A percentile compares a stretch with the other conserved stretches of the same genome.
These are phyloP conservation scores for Limtongia smithiae DNA, from an alignment of 805 yeast species.

Conservation along the genomic window DNA sequence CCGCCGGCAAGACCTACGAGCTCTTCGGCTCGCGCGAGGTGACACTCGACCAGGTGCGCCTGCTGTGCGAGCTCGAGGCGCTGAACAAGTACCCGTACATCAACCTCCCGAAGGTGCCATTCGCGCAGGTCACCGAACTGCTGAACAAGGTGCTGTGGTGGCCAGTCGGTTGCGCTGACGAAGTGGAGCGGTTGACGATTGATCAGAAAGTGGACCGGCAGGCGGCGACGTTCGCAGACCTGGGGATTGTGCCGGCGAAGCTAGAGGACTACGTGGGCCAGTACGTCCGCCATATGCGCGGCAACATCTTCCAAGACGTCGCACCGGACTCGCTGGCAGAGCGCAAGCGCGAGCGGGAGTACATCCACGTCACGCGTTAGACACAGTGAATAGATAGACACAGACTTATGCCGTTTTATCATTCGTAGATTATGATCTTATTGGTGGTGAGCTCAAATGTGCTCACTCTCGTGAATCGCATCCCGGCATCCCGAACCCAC, in stretches of 20 bases:
- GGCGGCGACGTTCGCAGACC: constrained; percentile 64
- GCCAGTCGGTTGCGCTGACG: constrained; percentile 63
- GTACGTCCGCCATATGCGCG: constrained; percentile 37
- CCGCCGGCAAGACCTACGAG: constrained; percentile 72
- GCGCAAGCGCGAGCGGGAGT: constrained; percentile 25
- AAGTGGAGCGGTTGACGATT: constrained; percentile 66
- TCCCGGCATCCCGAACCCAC: too few species aligned
- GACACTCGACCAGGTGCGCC: constrained; percentile 60
- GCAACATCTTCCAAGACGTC: constrained; percentile 27
- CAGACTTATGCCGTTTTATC: not conserved
- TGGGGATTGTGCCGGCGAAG: constrained; percentile 60
- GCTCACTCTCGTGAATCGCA: too few species aligned
- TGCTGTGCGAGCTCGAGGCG: constrained; percentile 63
- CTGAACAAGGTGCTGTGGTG: constrained; percentile 40
- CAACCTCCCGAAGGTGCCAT: constrained; percentile 43
- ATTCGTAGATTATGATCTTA: not conserved
- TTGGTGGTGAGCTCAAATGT: too few species aligned
- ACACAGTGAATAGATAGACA: not conserved
- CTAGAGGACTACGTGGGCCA: constrained; percentile 49
- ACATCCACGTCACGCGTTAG: constrained; percentile 21
- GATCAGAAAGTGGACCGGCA: constrained; percentile 59
- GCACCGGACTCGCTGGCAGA: constrained; percentile 23
- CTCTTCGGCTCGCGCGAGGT: constrained; percentile 68
- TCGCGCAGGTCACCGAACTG: constrained; percentile 39
- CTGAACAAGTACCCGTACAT: constrained; percentile 41